Base-by-base conservation (phyloP, 306 rosid genomes). In the Ormosia semicastrata region DNA sequence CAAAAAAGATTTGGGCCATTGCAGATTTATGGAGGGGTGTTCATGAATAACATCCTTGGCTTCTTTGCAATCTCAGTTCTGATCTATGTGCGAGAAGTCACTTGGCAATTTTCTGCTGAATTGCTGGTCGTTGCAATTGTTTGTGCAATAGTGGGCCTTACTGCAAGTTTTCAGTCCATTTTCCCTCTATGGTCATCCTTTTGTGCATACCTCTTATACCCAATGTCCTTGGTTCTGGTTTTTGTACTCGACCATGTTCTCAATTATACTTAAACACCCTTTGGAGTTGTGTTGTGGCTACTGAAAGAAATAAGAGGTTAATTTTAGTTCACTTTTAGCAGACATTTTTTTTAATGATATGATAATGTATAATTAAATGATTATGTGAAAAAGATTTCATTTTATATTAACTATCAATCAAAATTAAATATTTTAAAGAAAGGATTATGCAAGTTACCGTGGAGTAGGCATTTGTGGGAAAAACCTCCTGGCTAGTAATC, bases 1-100 rank as follows among this genome's bases (percentile, higher is more conserved):
- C 0, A 39, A 18, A 29, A 3, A 34, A 5, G 2, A 14, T 49
- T 68, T 47, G 64, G 58, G 15, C 37, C 70, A 74, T 33, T 87
- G 86, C 86, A 89, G 91, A 81, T 89, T 39, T 89, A 85, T 81
- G 91, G 89, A 64, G 93, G 84, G 29, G 91, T 89, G 44, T 85
- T 83, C 80, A 85, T 89, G 93, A 87, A 85, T 77, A 89, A 89
- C 66, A 58, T 85, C 12, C 74, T 87, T 6, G 90, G 89, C 7
- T 78, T 89, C 44, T 83, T 84, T 44, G 90, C 89, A 14, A 77
- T 89, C 30, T 75, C 87, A 13, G 12, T 83, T 40, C 39, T 89
- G 70, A 83, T 87, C n/a, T 87, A 71, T 78, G 81, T 11, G 13
- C 49, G 85, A 37, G 82, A 68, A 70, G 81, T 89, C 29, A 81